Conservation (phyloP, 495 filamentous ascomycete species). For the Penicillium fimorum region DNA sequence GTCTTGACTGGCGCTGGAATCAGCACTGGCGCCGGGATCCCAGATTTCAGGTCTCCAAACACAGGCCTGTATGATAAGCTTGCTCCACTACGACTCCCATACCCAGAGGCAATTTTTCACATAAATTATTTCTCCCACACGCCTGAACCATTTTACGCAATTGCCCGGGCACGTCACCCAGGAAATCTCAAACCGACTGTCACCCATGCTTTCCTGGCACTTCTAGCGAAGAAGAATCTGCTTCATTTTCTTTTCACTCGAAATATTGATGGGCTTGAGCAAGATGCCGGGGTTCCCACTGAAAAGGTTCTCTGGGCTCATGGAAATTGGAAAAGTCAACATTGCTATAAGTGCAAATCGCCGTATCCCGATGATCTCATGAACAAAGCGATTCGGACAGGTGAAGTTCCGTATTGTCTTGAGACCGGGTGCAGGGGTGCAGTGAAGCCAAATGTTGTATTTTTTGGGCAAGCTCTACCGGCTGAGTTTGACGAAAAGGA, state of each 20-base stretch:
- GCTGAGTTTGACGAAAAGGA: slow-evolving; percentile 56
- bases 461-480: slow-evolving; percentile 83
- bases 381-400: slow-evolving; percentile 56
- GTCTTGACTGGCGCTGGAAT: slow-evolving; percentile 32
- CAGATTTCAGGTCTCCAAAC: slow-evolving; percentile 73
- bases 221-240: slow-evolving; percentile 66
- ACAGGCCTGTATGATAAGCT: slow-evolving; percentile 82
- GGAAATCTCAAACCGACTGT: slow-evolving; percentile 75
- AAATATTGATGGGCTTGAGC: slow-evolving; percentile 88
- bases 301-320: slow-evolving; percentile 79
- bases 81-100: slow-evolving; percentile 71
- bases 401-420: slow-evolving; percentile 66
- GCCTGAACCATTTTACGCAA: slow-evolving; percentile 80
- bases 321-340: slow-evolving; percentile 79
- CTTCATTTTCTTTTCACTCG: slow-evolving; percentile 83
- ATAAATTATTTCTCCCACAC: slow-evolving; percentile 75
- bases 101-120: slow-evolving; percentile 71
- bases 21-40: slow-evolving; percentile 66
- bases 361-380: slow-evolving; percentile 65
- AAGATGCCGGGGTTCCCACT: slow-evolving; percentile 70
- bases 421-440: slow-evolving; percentile 60
- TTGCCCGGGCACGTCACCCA: slow-evolving; percentile 81
- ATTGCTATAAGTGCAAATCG: slow-evolving; percentile 73
- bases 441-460: slow-evolving; percentile 92
- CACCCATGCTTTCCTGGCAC: slow-evolving; percentile 68